Evolutionary conservation across 192 early-diverging fungal genomes (phyloP), one percentile per base, ranked within the genome.

Genomic region (Coemansia umbellata): DNA sequence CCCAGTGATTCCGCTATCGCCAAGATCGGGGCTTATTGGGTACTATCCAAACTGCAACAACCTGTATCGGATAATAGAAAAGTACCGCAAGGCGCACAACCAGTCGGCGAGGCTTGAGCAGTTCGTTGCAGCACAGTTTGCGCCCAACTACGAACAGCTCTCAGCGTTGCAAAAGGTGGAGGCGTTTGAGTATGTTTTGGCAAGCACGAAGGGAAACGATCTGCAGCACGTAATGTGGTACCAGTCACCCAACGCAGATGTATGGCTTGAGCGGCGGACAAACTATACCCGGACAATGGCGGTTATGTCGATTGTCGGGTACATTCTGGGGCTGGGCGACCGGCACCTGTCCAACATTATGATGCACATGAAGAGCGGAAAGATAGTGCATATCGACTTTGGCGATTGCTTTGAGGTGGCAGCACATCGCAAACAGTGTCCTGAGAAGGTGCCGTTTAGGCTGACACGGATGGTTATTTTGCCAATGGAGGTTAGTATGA

Each of bases 231-330:
- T 94, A 0, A 59, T 97, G 39, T 98, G 95, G 95, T 77, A 93
- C 47, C 94, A 91, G 81, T 92, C 90, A 67, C 86, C 88, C 31
- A 94, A 93, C 54, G 95, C 95, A 2, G 95, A 98, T 76, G 84
- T 87, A 5, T 98, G 95, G 95, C 63, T 97, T 28, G 93, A 96
- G 60, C 75, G 92, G 18, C 80, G 95, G 19, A 98, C 93, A 5
- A 97, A 91, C 56, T 98, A 95, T 65, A 97, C 94, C 1, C 63
- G 95, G 41, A 94, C 92, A 4, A 77, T 98, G 50, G 95, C 93
- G 4, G 86, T 92, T 9, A 98, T 95, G 93, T 98, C 95, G 0
- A 97, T 98, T 88, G 94, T 93, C 7, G 95, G 95, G 8, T 98
- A 98, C 70, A 91, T 98, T 14, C 78, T 98, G n/a, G 95, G 95